Evolutionary conservation across 2,329 filamentous ascomycete species (phyloP).

Genomic region (Pseudogymnoascus sp.): DNA sequence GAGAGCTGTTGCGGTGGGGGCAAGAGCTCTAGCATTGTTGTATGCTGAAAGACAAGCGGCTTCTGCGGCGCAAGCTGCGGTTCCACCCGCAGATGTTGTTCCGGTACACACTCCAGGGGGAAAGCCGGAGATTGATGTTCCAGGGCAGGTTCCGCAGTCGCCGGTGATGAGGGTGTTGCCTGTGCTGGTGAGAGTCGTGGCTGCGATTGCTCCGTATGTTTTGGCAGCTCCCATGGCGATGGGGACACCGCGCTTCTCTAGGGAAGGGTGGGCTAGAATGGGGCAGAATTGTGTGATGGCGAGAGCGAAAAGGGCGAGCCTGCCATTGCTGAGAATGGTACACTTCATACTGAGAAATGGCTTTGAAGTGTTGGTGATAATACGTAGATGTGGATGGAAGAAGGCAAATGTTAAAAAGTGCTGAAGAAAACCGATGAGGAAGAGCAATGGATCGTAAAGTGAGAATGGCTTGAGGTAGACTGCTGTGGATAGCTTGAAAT

Average conservation of each 20-base stretch:
- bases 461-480: neutral
- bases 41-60: slow-evolving; percentile 14
- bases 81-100: slow-evolving; percentile 10
- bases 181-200: slow-evolving; percentile 10
- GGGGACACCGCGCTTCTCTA: slow-evolving; percentile 7
- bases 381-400: neutral
- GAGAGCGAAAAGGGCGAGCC: slow-evolving; percentile 9
- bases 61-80: slow-evolving; percentile 12
- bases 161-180: slow-evolving; percentile 12
- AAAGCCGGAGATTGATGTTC: slow-evolving; percentile 14
- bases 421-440: neutral
- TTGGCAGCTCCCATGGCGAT: slow-evolving; percentile 11
- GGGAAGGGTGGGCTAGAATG: slow-evolving; percentile 6
- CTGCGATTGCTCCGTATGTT: slow-evolving; percentile 12
- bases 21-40: slow-evolving; percentile 10
- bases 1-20: slow-evolving; percentile 5
- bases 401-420: neutral
- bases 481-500: neutral
- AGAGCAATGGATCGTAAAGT: neutral
- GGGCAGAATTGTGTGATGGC: slow-evolving; percentile 8
- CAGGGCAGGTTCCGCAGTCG: slow-evolving; percentile 14
- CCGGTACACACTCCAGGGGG: slow-evolving; percentile 12
- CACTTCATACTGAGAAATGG: neutral
- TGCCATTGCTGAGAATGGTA: neutral
- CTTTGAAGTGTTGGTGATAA: neutral